Percentiles rank a stretch among this genome's conserved stretches.
Evolutionary conservation across 2,329 filamentous ascomycete species (phyloP).

Genomic region (Monosporascus sp.): DNA sequence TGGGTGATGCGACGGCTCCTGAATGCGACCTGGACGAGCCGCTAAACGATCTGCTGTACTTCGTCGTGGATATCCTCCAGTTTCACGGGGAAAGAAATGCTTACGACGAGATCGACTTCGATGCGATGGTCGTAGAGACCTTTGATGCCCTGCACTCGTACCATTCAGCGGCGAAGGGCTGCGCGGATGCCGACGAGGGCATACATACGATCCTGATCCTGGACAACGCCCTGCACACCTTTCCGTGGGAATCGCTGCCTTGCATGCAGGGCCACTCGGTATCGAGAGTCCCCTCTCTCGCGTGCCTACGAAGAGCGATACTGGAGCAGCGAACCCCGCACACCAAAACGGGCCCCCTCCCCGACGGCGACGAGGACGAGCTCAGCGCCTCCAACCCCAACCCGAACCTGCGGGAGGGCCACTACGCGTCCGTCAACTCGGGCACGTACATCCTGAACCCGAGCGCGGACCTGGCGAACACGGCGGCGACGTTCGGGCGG

Average conservation of each 20-base stretch:
- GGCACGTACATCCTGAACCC: slow-evolving; percentile 88
- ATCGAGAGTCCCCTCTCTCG: slow-evolving; percentile 82
- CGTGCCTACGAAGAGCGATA: slow-evolving; percentile 73
- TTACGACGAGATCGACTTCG: slow-evolving; percentile 96
- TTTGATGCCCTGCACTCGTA: slow-evolving; percentile 79
- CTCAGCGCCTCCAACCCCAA: slow-evolving; percentile 6
- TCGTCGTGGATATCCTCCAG: slow-evolving; percentile 91
- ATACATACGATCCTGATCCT: slow-evolving; percentile 81
- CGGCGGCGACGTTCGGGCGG: slow-evolving; percentile 68
- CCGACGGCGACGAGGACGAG: slow-evolving; percentile 8
- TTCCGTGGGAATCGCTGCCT: slow-evolving; percentile 94
- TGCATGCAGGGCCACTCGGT: slow-evolving; percentile 76
- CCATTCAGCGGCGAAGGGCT: slow-evolving; percentile 47
- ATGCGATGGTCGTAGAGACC: slow-evolving; percentile 82
- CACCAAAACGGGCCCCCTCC: slow-evolving; percentile 4
- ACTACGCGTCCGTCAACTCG: slow-evolving; percentile 48
- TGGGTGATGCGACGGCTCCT: slow-evolving; percentile 66
- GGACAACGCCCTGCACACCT: slow-evolving; percentile 83
- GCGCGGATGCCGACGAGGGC: slow-evolving; percentile 35
- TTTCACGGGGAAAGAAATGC: slow-evolving; percentile 96
- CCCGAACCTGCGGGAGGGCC: slow-evolving; percentile 37
- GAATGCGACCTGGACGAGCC: slow-evolving; percentile 77
- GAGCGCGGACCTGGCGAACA: slow-evolving; percentile 73
- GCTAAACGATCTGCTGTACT: slow-evolving; percentile 89
- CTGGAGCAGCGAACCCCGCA: slow-evolving; percentile 39